A percentile compares a stretch with the other conserved stretches of the same genome.
Conservation (phyloP, 2,329 filamentous ascomycete genomes). For the Paraphaeosphaeria minitans region DNA sequence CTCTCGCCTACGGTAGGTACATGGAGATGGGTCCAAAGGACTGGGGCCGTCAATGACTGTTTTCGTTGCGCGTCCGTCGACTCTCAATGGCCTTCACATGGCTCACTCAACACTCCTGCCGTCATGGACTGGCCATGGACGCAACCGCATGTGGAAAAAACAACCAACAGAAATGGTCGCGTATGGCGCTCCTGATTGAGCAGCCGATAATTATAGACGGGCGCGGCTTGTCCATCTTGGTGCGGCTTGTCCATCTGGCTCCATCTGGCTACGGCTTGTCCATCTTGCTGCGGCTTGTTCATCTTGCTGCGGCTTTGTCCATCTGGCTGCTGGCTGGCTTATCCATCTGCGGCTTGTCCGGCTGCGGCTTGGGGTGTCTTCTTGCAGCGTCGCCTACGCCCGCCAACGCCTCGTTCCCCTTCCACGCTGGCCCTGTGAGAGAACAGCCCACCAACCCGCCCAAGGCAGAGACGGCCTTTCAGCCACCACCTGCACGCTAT, state of each 20-base stretch:
- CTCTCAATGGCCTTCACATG: too few relatives aligned
- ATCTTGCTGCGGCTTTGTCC: too few relatives aligned
- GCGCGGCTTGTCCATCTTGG: neutral
- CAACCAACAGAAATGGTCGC: neutral
- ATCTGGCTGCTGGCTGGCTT: too few relatives aligned
- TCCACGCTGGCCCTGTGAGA: neutral
- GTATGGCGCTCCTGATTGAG: neutral
- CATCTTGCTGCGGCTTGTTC: too few relatives aligned
- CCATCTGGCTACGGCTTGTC: too few relatives aligned
- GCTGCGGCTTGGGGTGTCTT: neutral
- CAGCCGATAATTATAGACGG: constrained; percentile 2
- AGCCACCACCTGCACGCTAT: constrained; percentile 6
- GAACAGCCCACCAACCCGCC: neutral
- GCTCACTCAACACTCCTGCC: too few relatives aligned
- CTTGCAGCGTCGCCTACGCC: neutral
- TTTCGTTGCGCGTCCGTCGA: too few relatives aligned
- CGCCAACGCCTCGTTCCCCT: neutral
- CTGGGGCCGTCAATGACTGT: neutral
- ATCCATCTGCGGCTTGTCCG: too few relatives aligned
- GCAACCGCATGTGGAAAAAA: neutral
- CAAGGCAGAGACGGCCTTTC: neutral
- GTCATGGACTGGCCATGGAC: too few relatives aligned
- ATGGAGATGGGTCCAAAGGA: neutral
- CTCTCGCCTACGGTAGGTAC: too few relatives aligned
- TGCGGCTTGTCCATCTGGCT: too few relatives aligned